phyloP scores from a whole-genome alignment of 768 basidiomycete species.

The Saitozyma sp. region DNA sequence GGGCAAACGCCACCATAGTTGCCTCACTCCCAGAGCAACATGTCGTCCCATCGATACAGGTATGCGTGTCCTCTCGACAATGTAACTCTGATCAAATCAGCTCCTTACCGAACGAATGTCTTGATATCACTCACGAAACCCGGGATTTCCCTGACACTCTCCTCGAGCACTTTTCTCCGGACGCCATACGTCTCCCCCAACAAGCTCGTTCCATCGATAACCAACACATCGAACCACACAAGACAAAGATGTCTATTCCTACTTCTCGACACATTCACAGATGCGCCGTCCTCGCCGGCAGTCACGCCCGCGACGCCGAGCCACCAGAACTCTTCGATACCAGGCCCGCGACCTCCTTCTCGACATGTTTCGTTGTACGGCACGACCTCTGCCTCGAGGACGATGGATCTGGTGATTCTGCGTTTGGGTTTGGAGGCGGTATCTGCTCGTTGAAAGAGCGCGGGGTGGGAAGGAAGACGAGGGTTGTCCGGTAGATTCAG shows the following conservation, averaged over 20 bases:
- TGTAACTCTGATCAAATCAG: background rate
- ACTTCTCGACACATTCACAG: background rate
- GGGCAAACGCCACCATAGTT: too few species aligned
- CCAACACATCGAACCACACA: constrained; percentile 82
- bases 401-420: constrained; percentile 38
- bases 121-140: constrained; percentile 58
- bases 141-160: constrained; percentile 58
- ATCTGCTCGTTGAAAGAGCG: constrained; percentile 3
- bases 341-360: constrained; percentile 42
- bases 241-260: constrained; percentile 65
- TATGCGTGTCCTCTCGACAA: too few species aligned
- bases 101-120: background rate
- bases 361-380: constrained; percentile 64
- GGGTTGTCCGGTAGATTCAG: constrained; percentile 50
- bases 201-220: constrained; percentile 65
- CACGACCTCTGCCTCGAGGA: constrained; percentile 87
- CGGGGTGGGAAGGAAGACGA: constrained; percentile 1
- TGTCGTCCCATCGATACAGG: too few species aligned
- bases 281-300: background rate
- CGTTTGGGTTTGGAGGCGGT: background rate
- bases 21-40: too few species aligned
- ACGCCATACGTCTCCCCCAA: constrained; percentile 61
- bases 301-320: constrained; percentile 38
- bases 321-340: constrained; percentile 68
- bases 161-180: constrained; percentile 67